These are phyloP conservation scores for Pyrenochaeta sp. DNA, from an alignment of 2,329 filamentous ascomycete species.

Conservation along the genomic window DNA sequence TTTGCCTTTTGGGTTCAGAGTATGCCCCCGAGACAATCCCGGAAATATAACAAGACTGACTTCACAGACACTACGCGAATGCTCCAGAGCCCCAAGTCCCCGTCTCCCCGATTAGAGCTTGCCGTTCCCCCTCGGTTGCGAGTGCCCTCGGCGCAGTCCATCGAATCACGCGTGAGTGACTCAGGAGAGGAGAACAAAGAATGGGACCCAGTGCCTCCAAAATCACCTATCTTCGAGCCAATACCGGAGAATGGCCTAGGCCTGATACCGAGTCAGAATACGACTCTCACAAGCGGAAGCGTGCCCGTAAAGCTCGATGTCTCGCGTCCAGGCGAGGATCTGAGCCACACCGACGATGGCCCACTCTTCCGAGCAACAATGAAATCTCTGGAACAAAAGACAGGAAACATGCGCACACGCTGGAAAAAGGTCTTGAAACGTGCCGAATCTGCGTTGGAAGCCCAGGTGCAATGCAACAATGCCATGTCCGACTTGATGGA, in stretches of 20 bases:
- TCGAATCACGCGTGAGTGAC: slow-evolving; percentile 81
- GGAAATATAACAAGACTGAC: slow-evolving; percentile 10
- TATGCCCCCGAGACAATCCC: slow-evolving; percentile 55
- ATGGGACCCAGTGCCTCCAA: slow-evolving; percentile 51
- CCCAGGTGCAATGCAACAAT: slow-evolving; percentile 85
- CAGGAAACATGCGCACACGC: slow-evolving; percentile 86
- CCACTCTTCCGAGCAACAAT: slow-evolving; percentile 96
- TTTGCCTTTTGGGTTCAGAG: slow-evolving; percentile 97
- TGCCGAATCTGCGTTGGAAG: slow-evolving; percentile 84
- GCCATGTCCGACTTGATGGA: slow-evolving; percentile 84
- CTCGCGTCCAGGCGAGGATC: slow-evolving; percentile 84
- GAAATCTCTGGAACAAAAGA: slow-evolving; percentile 95
- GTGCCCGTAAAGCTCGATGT: slow-evolving; percentile 79
- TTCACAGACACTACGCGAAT: slow-evolving; percentile 45
- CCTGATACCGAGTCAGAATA: slow-evolving; percentile 51
- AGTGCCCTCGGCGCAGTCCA: slow-evolving; percentile 85
- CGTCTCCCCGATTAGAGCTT: slow-evolving; percentile 76
- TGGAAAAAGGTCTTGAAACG: slow-evolving; percentile 97
- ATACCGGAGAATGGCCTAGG: slow-evolving; percentile 58
- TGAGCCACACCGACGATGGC: slow-evolving; percentile 83
- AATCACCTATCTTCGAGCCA: slow-evolving; percentile 56
- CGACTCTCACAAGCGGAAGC: slow-evolving; percentile 42
- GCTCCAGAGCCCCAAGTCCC: slow-evolving; percentile 53
- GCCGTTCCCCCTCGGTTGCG: slow-evolving; percentile 77
- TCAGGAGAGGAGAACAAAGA: slow-evolving; percentile 63